Percentiles rank a stretch among this genome's conserved stretches.
Conservation (phyloP, 768 basidiomycete genomes). For the Calvatia gigantea region DNA sequence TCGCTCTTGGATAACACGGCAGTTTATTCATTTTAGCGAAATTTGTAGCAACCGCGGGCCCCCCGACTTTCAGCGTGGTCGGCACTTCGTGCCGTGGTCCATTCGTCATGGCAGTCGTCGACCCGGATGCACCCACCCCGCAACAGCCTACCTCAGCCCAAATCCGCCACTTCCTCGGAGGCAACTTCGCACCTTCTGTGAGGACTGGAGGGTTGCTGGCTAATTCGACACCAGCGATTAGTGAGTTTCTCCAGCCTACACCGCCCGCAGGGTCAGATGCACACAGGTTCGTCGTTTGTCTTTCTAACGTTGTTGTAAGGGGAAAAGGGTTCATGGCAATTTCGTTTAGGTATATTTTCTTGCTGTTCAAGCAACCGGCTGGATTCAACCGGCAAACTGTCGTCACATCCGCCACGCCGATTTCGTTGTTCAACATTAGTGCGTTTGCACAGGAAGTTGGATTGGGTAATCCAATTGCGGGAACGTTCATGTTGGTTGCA, state of each 20-base stretch:
- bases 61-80: slow-evolving; percentile 29
- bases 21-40: not conserved
- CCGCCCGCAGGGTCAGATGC: slow-evolving; percentile 12
- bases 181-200: slow-evolving; percentile 29
- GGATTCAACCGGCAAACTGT: slow-evolving; percentile 39
- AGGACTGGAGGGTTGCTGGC: slow-evolving; percentile 19
- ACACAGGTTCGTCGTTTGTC: not conserved
- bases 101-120: slow-evolving; percentile 44
- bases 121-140: slow-evolving; percentile 52
- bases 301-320: not conserved
- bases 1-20: not conserved
- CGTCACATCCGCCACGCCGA: slow-evolving; percentile 32
- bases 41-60: slow-evolving; percentile 33
- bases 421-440: slow-evolving; percentile 37
- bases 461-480: slow-evolving; percentile 39
- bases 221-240: slow-evolving; percentile 37
- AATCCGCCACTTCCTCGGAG: slow-evolving; percentile 47
- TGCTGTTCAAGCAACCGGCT: slow-evolving; percentile 42
- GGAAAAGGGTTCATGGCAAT: not conserved
- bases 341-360: slow-evolving; percentile 41
- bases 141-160: slow-evolving; percentile 37
- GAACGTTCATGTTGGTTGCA: slow-evolving; percentile 43
- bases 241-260: slow-evolving; percentile 35
- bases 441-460: slow-evolving; percentile 33
- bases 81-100: slow-evolving; percentile 30